Evolutionary conservation across 306 rosid species (phyloP).

Genomic region (Lathyrus oleraceus): DNA sequence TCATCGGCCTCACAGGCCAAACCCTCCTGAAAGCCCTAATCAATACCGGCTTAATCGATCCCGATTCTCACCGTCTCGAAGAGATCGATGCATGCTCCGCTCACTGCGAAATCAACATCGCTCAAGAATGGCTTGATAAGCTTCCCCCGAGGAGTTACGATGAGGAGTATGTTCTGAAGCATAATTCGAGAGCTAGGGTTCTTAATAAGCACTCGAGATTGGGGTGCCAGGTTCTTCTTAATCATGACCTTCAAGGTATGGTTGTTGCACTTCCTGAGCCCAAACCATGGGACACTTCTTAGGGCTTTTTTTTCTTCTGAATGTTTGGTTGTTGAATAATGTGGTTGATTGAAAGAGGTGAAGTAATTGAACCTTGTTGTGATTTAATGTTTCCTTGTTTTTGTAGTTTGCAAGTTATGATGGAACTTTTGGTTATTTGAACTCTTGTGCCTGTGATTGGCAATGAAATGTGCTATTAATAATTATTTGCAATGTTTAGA

Average conservation of each 20-base stretch:
- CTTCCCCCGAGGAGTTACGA: constrained; percentile 84
- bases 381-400: constrained; percentile 4
- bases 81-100: constrained; percentile 94
- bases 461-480: constrained; percentile 24
- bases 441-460: constrained; percentile 22
- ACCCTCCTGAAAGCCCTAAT: constrained; percentile 76
- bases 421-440: constrained; percentile 11
- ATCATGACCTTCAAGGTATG: constrained; percentile 89
- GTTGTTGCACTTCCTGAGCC: constrained; percentile 87
- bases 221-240: constrained; percentile 85
- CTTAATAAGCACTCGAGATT: constrained; percentile 85
- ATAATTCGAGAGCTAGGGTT: constrained; percentile 61
- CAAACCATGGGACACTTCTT: constrained; percentile 88
- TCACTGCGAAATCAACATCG: constrained; percentile 89
- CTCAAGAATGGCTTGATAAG: constrained; percentile 89
- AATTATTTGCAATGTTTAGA: constrained; percentile 8
- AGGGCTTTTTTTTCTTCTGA: constrained; percentile 2
- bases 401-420: neutral
- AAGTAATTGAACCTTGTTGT: constrained; percentile 2
- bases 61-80: constrained; percentile 85
- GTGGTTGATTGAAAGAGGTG: constrained; percentile 8
- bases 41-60: constrained; percentile 76
- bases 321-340: constrained; percentile 30
- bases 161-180: constrained; percentile 76
- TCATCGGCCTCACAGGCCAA: constrained; percentile 80